phyloP scores from a whole-genome alignment of 306 rosid genomes.

The Trifolium subterraneum region DNA sequence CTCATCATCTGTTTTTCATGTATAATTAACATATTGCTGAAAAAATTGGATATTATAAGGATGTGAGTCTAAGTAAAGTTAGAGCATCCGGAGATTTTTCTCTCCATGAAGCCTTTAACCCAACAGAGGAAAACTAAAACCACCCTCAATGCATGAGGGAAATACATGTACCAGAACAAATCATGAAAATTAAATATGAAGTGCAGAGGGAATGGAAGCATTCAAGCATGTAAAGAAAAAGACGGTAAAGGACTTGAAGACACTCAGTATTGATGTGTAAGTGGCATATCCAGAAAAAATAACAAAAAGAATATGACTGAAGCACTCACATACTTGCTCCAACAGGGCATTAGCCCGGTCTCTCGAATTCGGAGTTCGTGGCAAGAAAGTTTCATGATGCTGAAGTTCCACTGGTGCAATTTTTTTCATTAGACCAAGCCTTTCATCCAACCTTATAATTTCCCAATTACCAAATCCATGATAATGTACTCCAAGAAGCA shows the following conservation, averaged over 20 bases:
- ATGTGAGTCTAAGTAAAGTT: neutral
- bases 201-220: conserved; percentile 21
- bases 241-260: neutral
- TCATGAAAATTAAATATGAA: conserved; percentile 7
- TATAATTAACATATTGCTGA: neutral
- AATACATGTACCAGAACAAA: neutral
- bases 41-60: neutral
- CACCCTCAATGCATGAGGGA: neutral
- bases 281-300: neutral
- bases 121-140: neutral
- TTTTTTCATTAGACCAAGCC: neutral
- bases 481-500: conserved; percentile 90
- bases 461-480: conserved; percentile 98
- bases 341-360: conserved; percentile 11
- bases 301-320: neutral
- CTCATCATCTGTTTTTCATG: neutral
- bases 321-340: neutral
- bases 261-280: neutral
- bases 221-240: conserved; percentile 16
- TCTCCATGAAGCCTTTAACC: neutral
- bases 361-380: conserved; percentile 16
- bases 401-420: conserved; percentile 53
- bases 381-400: conserved; percentile 69
- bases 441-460: conserved; percentile 73
- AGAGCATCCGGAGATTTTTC: neutral